Base-by-base conservation (phyloP, 805 yeast genomes). In the Metschnikowia borealis region DNA sequence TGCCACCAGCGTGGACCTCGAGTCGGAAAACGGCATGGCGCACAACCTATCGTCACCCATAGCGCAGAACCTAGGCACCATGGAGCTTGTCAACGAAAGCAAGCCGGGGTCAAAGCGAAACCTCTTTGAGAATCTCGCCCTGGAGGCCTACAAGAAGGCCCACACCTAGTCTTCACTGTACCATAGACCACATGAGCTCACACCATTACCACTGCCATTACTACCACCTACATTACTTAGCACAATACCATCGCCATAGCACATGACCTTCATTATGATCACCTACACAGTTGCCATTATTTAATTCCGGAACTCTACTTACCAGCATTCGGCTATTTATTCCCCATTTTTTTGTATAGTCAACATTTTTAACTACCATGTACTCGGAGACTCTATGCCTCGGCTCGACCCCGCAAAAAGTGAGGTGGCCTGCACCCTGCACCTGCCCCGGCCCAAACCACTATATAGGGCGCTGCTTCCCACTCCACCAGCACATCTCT, bases 11-110 rank as follows among this genome's bases (percentile, higher is more conserved):
- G 60, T 62, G 29, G 64, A 64, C 43, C 56, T 54, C 15, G 58
- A 60, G 43, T 44, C 37, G 15, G 55, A 55, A 7, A 46, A 33
- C 37, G 50, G 43, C 44, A 49, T 38, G 8, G 44, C 38, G 18
- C 60, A 58, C 44, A 54, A 60, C 42, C 65, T 60, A 1, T 66
- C 70, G 0, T 66, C 71, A 5, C 73, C 72, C 2, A 54, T 65
- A 10, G 50, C 53, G 10, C 44, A 47, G 26, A 48, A 44, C 20
- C 62, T 21, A 21, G 13, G 10, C 15, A 39, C 11, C n/a, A 59
- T n/a, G 62, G 56, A 18, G 62, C 54, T 13, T 58, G 47, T 7
- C 48, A 50, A 15, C 23, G 38, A 35, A 17, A 35, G 6, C 13
- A 26, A 23, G 38, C 32, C 15, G 11, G 45, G 45, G 5, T 31